Base-by-base conservation (phyloP, 768 basidiomycete species). In the Hypsizygus marmoreus region DNA sequence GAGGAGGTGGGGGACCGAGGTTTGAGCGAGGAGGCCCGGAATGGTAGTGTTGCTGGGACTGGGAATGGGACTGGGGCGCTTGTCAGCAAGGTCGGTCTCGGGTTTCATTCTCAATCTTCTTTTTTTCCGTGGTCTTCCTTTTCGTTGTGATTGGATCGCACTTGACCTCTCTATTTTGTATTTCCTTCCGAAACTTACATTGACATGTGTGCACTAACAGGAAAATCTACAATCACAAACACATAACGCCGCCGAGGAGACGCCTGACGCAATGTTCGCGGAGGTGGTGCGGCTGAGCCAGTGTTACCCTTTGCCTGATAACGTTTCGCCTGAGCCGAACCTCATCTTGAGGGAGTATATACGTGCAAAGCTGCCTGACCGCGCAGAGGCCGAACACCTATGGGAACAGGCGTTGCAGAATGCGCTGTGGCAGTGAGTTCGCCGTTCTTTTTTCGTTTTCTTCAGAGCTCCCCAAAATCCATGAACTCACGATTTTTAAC, bases 361-460 rank as follows among this genome's bases (percentile, higher is more conserved):
- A 40, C 73, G 80, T 36, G 67, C 60, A 36, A 74, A 77, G 59
- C 73, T 87, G 8, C 84, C 84, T 14, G 55, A 74, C 2, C 73
- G 76, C 29, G 61, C 70, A 40, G 80, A 82, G 46, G 82, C 83
- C 0, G 77, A 80, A 41, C 73, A 80, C 45, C 72, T 86, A 17
- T 86, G 83, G 73, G 70, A 75, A 26, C 81, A 84, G 59, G 80
- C 80, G 23, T 73, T 75, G 40, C 70, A 73, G 50, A 83, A 85
- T 53, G 84, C 82, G 19, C 70, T 83, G 45, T 86, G 84, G 84
- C 82, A 84, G 77, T 81, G 58, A 49, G 75, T 63, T 24, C 24
- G 26, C 47, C n/a, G n/a, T n/a, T 38, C 44, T 24, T 24, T 37
- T 23, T 44, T 36, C 34, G 43, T 28, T 41, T n/a, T 13, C 43